A percentile compares a stretch with the other conserved stretches of the same genome.
Conservation (phyloP, 106 monocot genomes). For the Alisma plantagoaquatica region DNA sequence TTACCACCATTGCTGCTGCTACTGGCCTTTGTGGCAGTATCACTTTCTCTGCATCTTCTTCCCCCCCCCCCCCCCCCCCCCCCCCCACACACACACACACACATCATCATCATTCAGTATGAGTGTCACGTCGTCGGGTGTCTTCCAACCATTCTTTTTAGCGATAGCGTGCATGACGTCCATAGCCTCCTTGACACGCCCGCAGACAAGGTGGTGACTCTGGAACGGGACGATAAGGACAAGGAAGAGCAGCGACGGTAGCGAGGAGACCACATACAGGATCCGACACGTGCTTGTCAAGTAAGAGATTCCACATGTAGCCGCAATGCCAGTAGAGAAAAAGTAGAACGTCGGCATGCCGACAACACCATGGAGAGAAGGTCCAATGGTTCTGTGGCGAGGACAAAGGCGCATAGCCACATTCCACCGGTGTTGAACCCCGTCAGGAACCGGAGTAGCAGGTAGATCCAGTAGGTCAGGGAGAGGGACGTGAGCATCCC, state of each 20-base stretch:
- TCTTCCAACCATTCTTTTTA: conserved; percentile 15
- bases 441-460: conserved; percentile 61
- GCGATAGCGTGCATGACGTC: conserved; percentile 44
- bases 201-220: conserved; percentile 71
- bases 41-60: too few species aligned
- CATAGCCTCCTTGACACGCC: conserved; percentile 33
- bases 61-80: too few species aligned
- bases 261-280: conserved; percentile 57
- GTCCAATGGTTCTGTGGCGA: conserved; percentile 83
- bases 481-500: conserved; percentile 68
- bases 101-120: conserved; percentile 43
- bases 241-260: conserved; percentile 65
- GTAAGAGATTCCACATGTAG: conserved; percentile 51
- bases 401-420: conserved; percentile 80
- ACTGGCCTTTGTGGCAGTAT: too few species aligned
- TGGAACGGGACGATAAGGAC: conserved; percentile 56
- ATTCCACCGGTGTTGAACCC: conserved; percentile 81
- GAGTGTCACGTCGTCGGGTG: conserved; percentile 23
- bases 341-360: conserved; percentile 98
- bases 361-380: conserved; percentile 42
- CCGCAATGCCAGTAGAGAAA: conserved; percentile 68
- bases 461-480: conserved; percentile 51
- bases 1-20: background rate
- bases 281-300: conserved; percentile 46
- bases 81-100: too few species aligned